Base-by-base conservation (phyloP, 164 flowering plant species). In the Taxillus chinensis region DNA sequence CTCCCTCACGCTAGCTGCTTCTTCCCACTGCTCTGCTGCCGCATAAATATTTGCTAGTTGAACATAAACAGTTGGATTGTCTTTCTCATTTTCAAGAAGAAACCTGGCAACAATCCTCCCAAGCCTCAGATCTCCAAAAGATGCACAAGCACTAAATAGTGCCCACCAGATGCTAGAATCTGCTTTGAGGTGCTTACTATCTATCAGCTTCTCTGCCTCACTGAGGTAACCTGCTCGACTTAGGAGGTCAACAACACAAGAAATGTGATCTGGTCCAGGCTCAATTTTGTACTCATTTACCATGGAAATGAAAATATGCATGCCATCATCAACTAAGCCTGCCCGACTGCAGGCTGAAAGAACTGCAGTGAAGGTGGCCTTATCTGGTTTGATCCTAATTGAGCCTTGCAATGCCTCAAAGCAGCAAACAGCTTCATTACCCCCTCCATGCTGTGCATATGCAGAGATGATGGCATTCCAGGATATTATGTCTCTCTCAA, bases 291-390 rank as follows among this genome's bases (percentile, higher is more conserved):
- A 77, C 46, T 74, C 61, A 45, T 65, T 69, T 38, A 80, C 73
- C 93, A 87, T 83, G 17, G 71, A 72, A 61, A 79, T 74, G 61
- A 83, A 83, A 66, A 84, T 74, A 48, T 41, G 57, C 38, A 62
- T 50, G 10, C 82, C 89, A 48, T 79, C 80, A 51, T 79, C 72
- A 50, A 84, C 79, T 69, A 86, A 73, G 60, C 89, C 92, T 6
- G 87, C 69, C 70, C 79, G 90, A 72, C 88, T 82, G 67, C 93
- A 86, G 57, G 87, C 90, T 14, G 86, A 80, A 41, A 86, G 86
- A 69, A 84, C 67, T 37, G 76, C 66, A 6, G 84, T 82, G 62
- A 87, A 82, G 17, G 93, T 83, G 61, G 86, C 80, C 16, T 68
- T 61, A 71, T 85, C 90, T 43, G 84, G 86, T 63, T 66, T 62